Percentiles rank a stretch among this genome's conserved stretches.
Conservation (phyloP, 2,329 filamentous ascomycete species). For the Byssothecium circinans region DNA sequence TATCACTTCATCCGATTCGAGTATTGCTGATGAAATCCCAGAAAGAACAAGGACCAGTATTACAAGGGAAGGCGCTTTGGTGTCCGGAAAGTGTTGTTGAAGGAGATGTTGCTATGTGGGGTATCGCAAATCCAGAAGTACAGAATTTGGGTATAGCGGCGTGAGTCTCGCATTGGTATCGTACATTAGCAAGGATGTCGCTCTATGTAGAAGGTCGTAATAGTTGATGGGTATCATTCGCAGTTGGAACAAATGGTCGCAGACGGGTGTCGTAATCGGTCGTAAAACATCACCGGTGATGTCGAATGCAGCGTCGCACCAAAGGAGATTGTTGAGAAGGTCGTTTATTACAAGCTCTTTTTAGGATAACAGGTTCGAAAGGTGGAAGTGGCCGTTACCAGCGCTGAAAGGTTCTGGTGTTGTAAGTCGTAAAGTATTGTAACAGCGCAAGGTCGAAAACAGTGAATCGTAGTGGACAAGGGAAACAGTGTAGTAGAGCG, state of each 20-base stretch:
- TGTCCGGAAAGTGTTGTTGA: not conserved
- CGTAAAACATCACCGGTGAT: conserved; percentile 25
- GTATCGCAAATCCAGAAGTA: conserved; percentile 2
- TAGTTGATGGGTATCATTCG: conserved; percentile 8
- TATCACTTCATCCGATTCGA: conserved; percentile 1
- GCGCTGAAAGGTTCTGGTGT: not conserved
- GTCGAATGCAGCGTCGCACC: conserved; percentile 11
- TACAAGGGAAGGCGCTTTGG: not conserved
- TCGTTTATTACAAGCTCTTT: conserved; percentile 31
- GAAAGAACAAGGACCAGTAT: not conserved
- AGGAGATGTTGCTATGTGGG: conserved; percentile 2
- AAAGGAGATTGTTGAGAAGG: conserved; percentile 19
- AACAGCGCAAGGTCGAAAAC: not conserved
- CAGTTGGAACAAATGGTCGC: conserved; percentile 2
- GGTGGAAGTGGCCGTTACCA: not conserved
- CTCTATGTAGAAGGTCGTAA: conserved; percentile 3
- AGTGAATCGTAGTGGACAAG: not conserved
- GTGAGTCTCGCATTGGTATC: conserved; percentile 1
- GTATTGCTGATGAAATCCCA: not conserved
- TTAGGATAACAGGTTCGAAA: conserved; percentile 4
- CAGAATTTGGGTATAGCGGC: not conserved
- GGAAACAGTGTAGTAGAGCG: not conserved
- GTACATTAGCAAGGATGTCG: conserved; percentile 1
- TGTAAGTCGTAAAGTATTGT: not conserved
- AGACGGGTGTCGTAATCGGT: conserved; percentile 11